These are phyloP conservation scores for Triticum aestivum DNA, from an alignment of 176 grass and related monocot genomes.

Conservation along the genomic window DNA sequence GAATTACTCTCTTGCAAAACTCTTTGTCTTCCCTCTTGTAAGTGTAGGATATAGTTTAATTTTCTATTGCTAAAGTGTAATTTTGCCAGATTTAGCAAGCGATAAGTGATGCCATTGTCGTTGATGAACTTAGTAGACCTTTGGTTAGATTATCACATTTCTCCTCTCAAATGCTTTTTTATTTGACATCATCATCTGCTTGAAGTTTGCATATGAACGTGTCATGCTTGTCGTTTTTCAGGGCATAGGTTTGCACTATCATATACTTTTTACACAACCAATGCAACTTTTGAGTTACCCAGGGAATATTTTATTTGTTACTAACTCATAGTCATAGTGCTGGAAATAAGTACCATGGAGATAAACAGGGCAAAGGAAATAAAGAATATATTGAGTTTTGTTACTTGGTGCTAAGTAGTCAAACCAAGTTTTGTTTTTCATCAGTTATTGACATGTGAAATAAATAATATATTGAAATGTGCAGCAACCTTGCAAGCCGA, in stretches of 20 bases:
- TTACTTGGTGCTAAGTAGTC: not conserved
- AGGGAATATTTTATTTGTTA: not conserved
- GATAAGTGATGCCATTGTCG: not conserved
- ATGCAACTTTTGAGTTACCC: not conserved
- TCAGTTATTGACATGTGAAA: not conserved
- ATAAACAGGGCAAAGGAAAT: not conserved
- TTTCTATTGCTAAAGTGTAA: not conserved
- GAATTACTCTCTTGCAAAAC: not conserved
- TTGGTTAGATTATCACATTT: not conserved
- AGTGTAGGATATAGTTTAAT: not conserved
- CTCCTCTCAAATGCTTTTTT: not conserved
- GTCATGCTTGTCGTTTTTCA: not conserved
- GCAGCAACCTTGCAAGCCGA: constrained; percentile 54
- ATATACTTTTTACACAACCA: not conserved
- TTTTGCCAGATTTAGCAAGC: not conserved
- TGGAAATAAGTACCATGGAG: not conserved
- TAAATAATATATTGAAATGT: constrained; percentile 32
- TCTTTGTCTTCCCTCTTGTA: not conserved
- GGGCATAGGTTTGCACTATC: not conserved
- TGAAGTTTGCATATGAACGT: not conserved
- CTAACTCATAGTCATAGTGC: constrained; percentile 11
- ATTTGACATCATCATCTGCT: not conserved
- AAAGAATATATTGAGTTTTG: not conserved
- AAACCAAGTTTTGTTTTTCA: not conserved
- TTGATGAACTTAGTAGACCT: not conserved